A percentile compares a stretch with the other conserved stretches of the same genome.
phyloP scores from a whole-genome alignment of 306 rosid genomes.

The Prosopis cineraria region DNA sequence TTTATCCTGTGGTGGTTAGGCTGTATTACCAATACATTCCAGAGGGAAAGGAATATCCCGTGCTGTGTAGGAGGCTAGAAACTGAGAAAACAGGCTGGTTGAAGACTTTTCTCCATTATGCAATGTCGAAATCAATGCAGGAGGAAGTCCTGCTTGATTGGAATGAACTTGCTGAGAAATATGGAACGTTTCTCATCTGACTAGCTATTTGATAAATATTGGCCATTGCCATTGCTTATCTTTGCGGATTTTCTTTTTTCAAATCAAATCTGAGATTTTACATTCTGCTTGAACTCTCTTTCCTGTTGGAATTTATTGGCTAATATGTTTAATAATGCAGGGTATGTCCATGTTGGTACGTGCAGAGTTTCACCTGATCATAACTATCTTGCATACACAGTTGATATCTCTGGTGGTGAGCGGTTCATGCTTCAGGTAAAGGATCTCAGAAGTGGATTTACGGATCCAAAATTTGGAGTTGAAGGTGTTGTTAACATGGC shows the following conservation, averaged over 20 bases:
- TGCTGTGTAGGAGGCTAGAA: conserved; percentile 70
- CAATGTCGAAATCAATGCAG: conserved; percentile 38
- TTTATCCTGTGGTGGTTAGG: conserved; percentile 49
- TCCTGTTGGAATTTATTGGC: conserved; percentile 14
- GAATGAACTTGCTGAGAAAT: conserved; percentile 79
- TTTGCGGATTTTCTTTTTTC: background rate
- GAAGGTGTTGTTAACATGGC: conserved; percentile 81
- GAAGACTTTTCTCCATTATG: conserved; percentile 38
- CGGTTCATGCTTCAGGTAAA: conserved; percentile 76
- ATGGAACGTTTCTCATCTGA: conserved; percentile 54
- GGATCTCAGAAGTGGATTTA: conserved; percentile 69
- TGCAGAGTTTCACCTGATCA: conserved; percentile 90
- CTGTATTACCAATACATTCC: conserved; percentile 89
- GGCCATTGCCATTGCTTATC: background rate
- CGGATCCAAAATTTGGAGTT: conserved; percentile 51
- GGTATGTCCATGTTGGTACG: conserved; percentile 92
- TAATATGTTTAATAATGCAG: conserved; percentile 44
- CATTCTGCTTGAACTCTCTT: conserved; percentile 9
- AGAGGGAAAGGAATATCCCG: conserved; percentile 87
- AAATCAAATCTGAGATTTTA: conserved; percentile 8
- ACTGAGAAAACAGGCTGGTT: conserved; percentile 45
- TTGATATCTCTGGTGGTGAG: conserved; percentile 78
- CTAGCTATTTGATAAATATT: background rate
- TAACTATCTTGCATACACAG: conserved; percentile 79
- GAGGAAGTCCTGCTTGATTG: conserved; percentile 86